A percentile compares a stretch with the other conserved stretches of the same genome.
Evolutionary conservation across 768 basidiomycete species (phyloP).

Genomic region (Lentinula boryana): DNA sequence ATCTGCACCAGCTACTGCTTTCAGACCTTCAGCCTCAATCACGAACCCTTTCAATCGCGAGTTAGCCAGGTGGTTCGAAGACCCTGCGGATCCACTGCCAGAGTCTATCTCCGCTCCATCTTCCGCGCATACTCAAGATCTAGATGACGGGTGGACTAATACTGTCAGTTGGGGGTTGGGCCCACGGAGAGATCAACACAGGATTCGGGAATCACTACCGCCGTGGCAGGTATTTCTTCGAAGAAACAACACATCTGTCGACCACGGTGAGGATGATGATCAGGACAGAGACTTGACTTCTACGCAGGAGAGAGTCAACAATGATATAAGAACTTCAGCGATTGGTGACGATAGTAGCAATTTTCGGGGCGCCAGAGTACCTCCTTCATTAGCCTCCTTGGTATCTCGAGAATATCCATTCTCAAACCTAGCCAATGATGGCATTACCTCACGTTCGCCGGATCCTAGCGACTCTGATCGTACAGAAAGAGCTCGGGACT

Average conservation of each 20-base stretch:
- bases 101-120: background rate
- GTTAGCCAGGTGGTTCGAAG: slow-evolving; percentile 5
- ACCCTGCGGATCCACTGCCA: background rate
- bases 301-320: background rate
- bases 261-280: background rate
- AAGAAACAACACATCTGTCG: background rate
- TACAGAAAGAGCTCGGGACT: background rate
- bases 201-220: background rate
- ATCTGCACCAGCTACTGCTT: background rate
- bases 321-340: background rate
- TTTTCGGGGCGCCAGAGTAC: background rate
- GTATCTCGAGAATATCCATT: background rate
- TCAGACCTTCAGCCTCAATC: background rate
- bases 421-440: background rate
- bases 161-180: background rate
- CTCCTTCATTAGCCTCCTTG: background rate
- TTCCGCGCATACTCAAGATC: background rate
- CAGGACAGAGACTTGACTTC: background rate
- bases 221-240: background rate
- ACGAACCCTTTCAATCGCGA: background rate
- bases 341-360: too few relatives aligned
- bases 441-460: background rate
- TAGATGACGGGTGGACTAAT: background rate
- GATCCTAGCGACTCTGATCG: background rate
- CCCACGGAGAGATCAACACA: background rate